Base-by-base conservation (phyloP, 768 basidiomycete species). In the Lactarius sp. region DNA sequence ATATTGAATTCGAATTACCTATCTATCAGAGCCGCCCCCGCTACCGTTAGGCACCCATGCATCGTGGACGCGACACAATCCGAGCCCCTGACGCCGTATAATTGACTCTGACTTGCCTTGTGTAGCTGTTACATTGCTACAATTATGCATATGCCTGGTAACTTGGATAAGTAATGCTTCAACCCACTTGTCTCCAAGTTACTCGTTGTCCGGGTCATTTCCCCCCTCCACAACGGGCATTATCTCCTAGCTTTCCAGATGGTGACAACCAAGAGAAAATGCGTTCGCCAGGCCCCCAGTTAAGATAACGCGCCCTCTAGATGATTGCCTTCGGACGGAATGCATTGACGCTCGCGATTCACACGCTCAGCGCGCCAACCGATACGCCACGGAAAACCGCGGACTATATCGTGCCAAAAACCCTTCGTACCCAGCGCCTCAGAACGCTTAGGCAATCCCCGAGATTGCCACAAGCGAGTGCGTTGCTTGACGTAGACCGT, bases 311-410 rank as follows among this genome's bases (percentile, higher is more conserved):
- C 18, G 2, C 39, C 39, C 18, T 36, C 27, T 53, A 46, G 18
- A 7, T 52, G 27, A 13, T 16, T 55, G 16, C 16, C 6, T 53
- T n/a, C 27, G 47, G 42, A 39, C 22, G 4, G 34, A 37, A 20
- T n/a, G 18, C 27, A 33, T 54, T 49, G 22, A 33, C 41, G 22
- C 49, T 59, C 44, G 41, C 37, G 34, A 52, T 52, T 60, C 59
- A 65, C 59, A 60, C 64, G 49, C 53, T 42, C 16, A 37, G 31
- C 27, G 31, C n/a, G 34, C 14, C 6, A 22, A 53, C 47, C 22
- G 53, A 34, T 5, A 22, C 3, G 12, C 22, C 31, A 31, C 52
- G 22, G 36, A 14, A 34, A 37, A 52, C 22, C 37, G 52, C 33
- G 46, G 47, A 9, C 44, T 54, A 34, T 31, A 31, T 4, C 8